phyloP scores from a whole-genome alignment of 73 alveolate species.

The Diophrys appendiculata region DNA sequence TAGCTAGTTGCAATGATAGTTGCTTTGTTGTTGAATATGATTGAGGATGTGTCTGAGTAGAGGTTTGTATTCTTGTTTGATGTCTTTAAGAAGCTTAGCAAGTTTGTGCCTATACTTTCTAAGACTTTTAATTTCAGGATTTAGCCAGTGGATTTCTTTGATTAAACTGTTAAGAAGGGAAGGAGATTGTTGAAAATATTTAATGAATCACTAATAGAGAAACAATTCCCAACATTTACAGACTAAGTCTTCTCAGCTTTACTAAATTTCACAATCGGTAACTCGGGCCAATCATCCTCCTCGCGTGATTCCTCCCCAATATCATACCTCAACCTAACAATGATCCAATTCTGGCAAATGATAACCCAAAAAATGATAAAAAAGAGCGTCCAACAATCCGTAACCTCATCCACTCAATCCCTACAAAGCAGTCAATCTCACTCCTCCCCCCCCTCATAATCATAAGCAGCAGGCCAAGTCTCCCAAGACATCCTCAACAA shows the following conservation, averaged over 20 bases:
- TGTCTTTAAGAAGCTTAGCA: constrained; percentile 25
- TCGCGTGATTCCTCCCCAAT: no score
- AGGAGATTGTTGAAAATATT: background rate
- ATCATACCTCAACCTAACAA: background rate
- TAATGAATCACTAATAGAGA: background rate
- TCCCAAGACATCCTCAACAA: background rate
- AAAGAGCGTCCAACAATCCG: background rate
- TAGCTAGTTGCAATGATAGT: constrained; percentile 33
- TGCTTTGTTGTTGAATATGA: constrained; percentile 4
- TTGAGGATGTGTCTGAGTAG: constrained; percentile 13
- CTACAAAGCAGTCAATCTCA: background rate
- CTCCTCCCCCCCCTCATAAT: background rate
- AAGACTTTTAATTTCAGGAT: constrained; percentile 36
- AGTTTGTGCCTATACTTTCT: constrained; percentile 14
- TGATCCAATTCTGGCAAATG: constrained; percentile 11
- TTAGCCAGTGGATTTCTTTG: background rate
- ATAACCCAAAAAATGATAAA: background rate
- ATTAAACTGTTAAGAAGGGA: background rate
- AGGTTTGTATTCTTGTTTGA: constrained; percentile 42
- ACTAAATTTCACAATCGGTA: background rate
- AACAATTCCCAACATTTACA: no score
- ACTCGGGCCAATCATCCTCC: background rate
- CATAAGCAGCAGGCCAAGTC: background rate
- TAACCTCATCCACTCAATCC: background rate
- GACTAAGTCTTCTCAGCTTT: background rate